These are phyloP conservation scores for Monosporozyma servazzii DNA, from an alignment of 805 yeast species.

Conservation along the genomic window DNA sequence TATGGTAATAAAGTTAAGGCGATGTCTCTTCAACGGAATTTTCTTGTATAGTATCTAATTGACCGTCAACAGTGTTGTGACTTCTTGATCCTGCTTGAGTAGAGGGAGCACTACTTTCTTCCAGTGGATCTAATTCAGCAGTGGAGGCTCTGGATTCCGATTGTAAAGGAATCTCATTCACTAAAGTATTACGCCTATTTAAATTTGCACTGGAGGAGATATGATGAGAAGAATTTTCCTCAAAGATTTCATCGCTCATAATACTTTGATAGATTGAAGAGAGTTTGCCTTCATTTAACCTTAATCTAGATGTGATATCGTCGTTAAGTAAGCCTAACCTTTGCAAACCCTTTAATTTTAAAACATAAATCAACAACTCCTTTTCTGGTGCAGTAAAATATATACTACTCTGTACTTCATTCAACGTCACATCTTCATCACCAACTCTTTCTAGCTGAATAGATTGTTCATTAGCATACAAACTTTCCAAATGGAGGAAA, in stretches of 20 bases:
- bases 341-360: slow-evolving; percentile 23
- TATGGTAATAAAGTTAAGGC: background rate
- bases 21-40: slow-evolving; percentile 2
- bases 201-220: background rate
- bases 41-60: slow-evolving; percentile 9
- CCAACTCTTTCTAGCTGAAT: slow-evolving; percentile 18
- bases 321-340: slow-evolving; percentile 16
- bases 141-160: background rate
- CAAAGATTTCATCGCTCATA: slow-evolving; percentile 19
- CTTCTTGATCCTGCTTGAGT: slow-evolving; percentile 1
- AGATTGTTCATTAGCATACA: slow-evolving; percentile 14
- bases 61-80: slow-evolving; percentile 1
- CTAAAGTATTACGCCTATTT: background rate
- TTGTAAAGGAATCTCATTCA: background rate
- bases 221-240: slow-evolving; percentile 4
- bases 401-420: slow-evolving; percentile 8
- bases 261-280: slow-evolving; percentile 18
- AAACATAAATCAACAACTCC: slow-evolving; percentile 19
- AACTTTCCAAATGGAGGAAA: slow-evolving; percentile 23
- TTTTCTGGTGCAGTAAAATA: slow-evolving; percentile 13
- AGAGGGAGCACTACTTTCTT: slow-evolving; percentile 4
- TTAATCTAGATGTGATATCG: slow-evolving; percentile 12
- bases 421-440: slow-evolving; percentile 22
- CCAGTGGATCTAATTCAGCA: slow-evolving; percentile 4
- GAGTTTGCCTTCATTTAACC: slow-evolving; percentile 21